A percentile compares a stretch with the other conserved stretches of the same genome.
Evolutionary conservation across 2,329 filamentous ascomycete species (phyloP).

Genomic region (Hymenoscyphus fructigenus): DNA sequence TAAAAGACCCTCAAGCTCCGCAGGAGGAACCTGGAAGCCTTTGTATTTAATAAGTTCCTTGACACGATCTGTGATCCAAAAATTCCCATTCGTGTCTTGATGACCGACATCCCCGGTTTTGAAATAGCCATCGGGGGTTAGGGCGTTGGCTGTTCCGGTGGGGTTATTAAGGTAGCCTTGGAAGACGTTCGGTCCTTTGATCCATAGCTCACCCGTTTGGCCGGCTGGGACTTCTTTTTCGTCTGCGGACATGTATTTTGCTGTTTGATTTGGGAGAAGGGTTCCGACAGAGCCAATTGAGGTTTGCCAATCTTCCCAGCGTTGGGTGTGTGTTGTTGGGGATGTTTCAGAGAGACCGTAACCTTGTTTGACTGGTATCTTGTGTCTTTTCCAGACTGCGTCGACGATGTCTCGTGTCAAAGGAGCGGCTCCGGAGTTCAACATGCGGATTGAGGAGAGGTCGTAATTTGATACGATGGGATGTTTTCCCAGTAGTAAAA

Average conservation of each 20-base stretch:
- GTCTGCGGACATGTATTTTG: conserved; percentile 73
- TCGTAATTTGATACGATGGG: conserved; percentile 79
- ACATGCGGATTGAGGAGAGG: conserved; percentile 73
- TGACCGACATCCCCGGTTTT: conserved; percentile 87
- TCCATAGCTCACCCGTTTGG: conserved; percentile 69
- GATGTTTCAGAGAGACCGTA: conserved; percentile 89
- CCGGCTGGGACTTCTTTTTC: conserved; percentile 61
- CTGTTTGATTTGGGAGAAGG: conserved; percentile 75
- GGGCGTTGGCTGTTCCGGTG: conserved; percentile 66
- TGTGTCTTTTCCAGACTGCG: conserved; percentile 69
- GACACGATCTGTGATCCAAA: conserved; percentile 82
- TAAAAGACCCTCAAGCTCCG: conserved; percentile 60
- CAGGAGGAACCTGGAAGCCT: conserved; percentile 69
- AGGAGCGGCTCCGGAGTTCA: conserved; percentile 86
- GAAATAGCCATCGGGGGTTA: conserved; percentile 80
- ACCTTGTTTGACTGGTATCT: conserved; percentile 83
- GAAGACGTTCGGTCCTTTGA: conserved; percentile 79
- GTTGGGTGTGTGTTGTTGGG: conserved; percentile 73
- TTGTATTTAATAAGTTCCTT: conserved; percentile 68
- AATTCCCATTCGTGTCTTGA: conserved; percentile 73
- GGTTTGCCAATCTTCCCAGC: conserved; percentile 72
- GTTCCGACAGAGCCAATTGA: conserved; percentile 77
- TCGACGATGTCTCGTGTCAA: conserved; percentile 78
- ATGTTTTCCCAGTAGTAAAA: conserved; percentile 77
- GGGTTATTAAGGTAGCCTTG: conserved; percentile 75